Conservation (phyloP, 164 flowering plant genomes). For the Stephania cephalantha region DNA sequence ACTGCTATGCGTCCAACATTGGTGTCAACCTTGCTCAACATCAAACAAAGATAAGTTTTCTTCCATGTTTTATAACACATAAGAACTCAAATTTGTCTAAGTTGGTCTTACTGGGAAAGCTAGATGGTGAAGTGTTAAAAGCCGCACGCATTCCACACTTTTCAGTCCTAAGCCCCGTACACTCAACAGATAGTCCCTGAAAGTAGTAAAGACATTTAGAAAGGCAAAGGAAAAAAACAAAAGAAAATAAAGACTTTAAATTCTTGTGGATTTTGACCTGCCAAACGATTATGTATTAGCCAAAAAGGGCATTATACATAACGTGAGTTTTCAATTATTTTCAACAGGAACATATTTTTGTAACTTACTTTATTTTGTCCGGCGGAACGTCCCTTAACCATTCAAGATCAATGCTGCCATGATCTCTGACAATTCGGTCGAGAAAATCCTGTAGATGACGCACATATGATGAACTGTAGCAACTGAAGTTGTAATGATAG, state of each 20-base stretch:
- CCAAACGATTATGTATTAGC: not conserved
- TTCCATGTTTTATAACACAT: not conserved
- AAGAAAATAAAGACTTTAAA: not conserved
- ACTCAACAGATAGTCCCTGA: slow-evolving; percentile 84
- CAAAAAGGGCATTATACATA: not conserved
- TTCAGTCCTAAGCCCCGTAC: slow-evolving; percentile 83
- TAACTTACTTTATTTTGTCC: slow-evolving; percentile 89
- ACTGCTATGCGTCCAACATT: slow-evolving; percentile 87
- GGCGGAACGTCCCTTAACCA: slow-evolving; percentile 96
- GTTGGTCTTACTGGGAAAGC: slow-evolving; percentile 86
- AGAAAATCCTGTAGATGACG: slow-evolving; percentile 67
- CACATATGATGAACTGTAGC: slow-evolving; percentile 8
- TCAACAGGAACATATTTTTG: not conserved
- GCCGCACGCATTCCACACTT: slow-evolving; percentile 96
- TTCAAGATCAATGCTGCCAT: slow-evolving; percentile 88
- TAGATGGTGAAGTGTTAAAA: slow-evolving; percentile 89
- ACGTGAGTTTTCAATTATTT: not conserved
- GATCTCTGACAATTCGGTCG: slow-evolving; percentile 68
- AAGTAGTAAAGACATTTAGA: slow-evolving; percentile 5
- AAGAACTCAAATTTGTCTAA: not conserved
- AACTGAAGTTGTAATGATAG: not conserved
- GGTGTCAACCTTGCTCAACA: slow-evolving; percentile 59
- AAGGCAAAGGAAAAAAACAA: not conserved
- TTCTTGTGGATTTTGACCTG: not conserved
- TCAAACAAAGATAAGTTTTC: slow-evolving; percentile 4